A percentile compares a stretch with the other conserved stretches of the same genome.
Conservation (phyloP, 2,329 filamentous ascomycete species). For the Emydomyces testavorans region DNA sequence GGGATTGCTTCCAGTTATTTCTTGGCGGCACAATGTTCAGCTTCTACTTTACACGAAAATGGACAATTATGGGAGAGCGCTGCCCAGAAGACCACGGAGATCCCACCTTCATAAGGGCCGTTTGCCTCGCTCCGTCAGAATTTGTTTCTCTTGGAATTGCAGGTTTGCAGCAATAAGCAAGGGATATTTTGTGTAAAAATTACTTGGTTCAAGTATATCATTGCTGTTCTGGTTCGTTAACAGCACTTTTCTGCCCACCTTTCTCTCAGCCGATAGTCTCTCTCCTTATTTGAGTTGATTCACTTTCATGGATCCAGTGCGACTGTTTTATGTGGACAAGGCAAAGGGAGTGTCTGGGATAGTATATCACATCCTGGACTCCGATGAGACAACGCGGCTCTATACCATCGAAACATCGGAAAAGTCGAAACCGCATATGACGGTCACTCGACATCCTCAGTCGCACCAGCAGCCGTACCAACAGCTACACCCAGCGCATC, state of each 20-base stretch:
- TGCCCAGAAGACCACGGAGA: no score
- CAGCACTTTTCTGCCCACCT: not conserved
- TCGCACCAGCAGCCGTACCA: conserved; percentile 1
- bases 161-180: no score
- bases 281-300: not conserved
- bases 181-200: no score
- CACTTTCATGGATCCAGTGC: conserved; percentile 1
- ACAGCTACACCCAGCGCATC: not conserved
- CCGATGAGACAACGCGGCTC: conserved; percentile 7
- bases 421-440: conserved; percentile 13
- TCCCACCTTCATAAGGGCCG: no score
- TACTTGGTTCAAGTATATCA: no score
- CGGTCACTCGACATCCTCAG: conserved; percentile 4
- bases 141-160: no score
- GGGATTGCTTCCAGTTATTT: no score
- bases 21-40: no score
- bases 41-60: no score
- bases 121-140: no score
- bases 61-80: no score
- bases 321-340: conserved; percentile 3
- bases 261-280: not conserved
- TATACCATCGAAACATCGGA: conserved; percentile 13
- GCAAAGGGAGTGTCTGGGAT: not conserved
- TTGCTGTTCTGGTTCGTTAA: no score
- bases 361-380: conserved; percentile 4